These are phyloP conservation scores for Aspergillus sp. DNA, from an alignment of 2,329 filamentous ascomycete genomes.

Conservation along the genomic window DNA sequence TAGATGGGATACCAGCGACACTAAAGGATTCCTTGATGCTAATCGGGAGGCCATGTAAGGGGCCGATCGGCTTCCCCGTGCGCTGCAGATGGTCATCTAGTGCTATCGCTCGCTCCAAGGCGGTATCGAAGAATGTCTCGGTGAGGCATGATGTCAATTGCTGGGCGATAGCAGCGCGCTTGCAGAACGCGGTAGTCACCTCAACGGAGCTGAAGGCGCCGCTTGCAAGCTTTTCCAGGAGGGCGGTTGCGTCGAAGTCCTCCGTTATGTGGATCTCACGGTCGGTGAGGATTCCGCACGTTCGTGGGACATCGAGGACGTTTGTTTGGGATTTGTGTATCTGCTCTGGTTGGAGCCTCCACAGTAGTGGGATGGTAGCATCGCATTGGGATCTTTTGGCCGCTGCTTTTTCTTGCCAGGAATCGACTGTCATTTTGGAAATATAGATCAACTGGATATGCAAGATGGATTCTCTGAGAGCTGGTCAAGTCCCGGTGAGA, in stretches of 20 bases:
- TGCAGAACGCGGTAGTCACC: conserved; percentile 54
- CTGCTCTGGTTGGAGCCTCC: too few relatives aligned
- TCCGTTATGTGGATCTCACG: conserved; percentile 56
- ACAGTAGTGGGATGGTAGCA: background rate
- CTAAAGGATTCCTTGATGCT: conserved; percentile 55
- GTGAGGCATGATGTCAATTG: conserved; percentile 53
- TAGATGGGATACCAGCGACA: conserved; percentile 56
- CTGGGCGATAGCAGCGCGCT: conserved; percentile 39
- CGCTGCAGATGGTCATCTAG: conserved; percentile 51
- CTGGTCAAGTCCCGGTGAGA: too few relatives aligned
- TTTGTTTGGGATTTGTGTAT: background rate
- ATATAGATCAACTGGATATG: too few relatives aligned
- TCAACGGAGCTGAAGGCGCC: conserved; percentile 39
- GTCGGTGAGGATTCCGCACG: conserved; percentile 49
- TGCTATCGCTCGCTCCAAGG: conserved; percentile 51
- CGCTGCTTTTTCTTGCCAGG: background rate
- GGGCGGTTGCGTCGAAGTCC: conserved; percentile 40
- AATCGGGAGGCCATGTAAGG: conserved; percentile 67
- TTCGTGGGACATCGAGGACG: background rate
- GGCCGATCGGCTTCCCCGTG: conserved; percentile 55
- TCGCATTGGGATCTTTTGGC: background rate
- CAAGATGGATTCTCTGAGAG: too few relatives aligned
- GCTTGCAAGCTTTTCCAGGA: conserved; percentile 32
- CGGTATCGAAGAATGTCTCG: conserved; percentile 58
- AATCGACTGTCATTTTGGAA: too few relatives aligned